phyloP scores from a whole-genome alignment of 129 eudicot species.

The Helianthus annuus region DNA sequence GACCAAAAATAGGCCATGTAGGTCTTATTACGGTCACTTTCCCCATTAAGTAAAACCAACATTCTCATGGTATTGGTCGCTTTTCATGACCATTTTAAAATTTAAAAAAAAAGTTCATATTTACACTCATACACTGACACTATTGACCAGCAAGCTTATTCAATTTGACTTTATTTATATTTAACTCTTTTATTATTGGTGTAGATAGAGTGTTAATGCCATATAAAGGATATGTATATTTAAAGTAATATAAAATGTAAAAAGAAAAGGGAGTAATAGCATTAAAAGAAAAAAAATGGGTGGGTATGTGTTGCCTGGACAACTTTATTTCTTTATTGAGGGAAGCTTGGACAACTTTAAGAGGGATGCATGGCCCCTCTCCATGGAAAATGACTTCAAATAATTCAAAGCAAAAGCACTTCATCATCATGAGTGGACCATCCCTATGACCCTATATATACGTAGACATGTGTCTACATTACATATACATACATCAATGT shows the following conservation, averaged over 20 bases:
- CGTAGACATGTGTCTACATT: neutral
- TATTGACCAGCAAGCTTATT: slow-evolving; percentile 12
- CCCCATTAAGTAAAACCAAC: slow-evolving; percentile 22
- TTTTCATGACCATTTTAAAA: slow-evolving; percentile 5
- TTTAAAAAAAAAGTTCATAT: neutral
- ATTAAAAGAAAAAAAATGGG: slow-evolving; percentile 27
- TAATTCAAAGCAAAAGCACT: slow-evolving; percentile 36
- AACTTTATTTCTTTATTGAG: slow-evolving; percentile 37
- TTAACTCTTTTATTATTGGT: slow-evolving; percentile 13
- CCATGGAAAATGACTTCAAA: slow-evolving; percentile 42
- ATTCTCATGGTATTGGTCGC: slow-evolving; percentile 25
- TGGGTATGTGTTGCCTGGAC: slow-evolving; percentile 30
- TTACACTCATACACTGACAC: neutral
- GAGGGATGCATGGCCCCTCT: slow-evolving; percentile 37
- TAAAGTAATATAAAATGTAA: neutral
- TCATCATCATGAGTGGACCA: slow-evolving; percentile 27
- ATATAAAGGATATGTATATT: neutral
- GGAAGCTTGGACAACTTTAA: slow-evolving; percentile 32
- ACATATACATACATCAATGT: slow-evolving; percentile 1
- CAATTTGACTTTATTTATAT: slow-evolving; percentile 2
- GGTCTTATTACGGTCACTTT: slow-evolving; percentile 13
- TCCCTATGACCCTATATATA: slow-evolving; percentile 7
- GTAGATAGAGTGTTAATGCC: neutral
- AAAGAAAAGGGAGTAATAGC: slow-evolving; percentile 15
- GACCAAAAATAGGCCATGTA: slow-evolving; percentile 24